Base-by-base conservation (phyloP, 768 basidiomycete species). In the Mycena filopes region DNA sequence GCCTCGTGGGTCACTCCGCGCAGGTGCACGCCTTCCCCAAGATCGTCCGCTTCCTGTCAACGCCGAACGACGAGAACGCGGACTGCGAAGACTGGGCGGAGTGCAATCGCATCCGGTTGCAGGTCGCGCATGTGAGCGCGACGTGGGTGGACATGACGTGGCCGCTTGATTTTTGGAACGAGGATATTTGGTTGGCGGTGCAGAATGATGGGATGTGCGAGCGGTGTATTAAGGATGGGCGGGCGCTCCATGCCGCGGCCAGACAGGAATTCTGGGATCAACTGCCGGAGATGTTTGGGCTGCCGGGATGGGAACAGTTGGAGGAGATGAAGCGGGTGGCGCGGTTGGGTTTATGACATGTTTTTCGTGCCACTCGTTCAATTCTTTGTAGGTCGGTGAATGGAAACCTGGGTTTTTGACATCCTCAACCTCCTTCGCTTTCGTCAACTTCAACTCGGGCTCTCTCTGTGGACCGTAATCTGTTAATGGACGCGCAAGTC, bases 211-310 rank as follows among this genome's bases (percentile, higher is more conserved):
- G 62, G 10, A 12, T 63, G 16, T 63, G 62, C 25, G 38, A 40
- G 11, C 4, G 3, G 2, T 63, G 61, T 26, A 5, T 63, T 0
- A 20, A 20, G 23, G 55, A 45, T 2, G 13, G 36, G 1, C 49
- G 38, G 10, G 25, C 15, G 13, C 21, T 56, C 9, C 43, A 63
- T 28, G 62, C 26, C 18, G 40, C 11, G 2, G 36, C 62, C 1
- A 21, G 55, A 26, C 38, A 56, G 55, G 18, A 25, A 7, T 42
- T 55, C 29, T 63, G 62, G 62, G 48, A 42, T 26, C 46, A 31
- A 48, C 54, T 63, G 20, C 54, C 62, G n/a, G n/a, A 23, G 25
- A 55, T 63, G 40, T 63, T 56, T 25, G 55, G 55, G 1, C 29
- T 63, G 15, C 55, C 55, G 4, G 54, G 31, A 7, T 63, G 55